phyloP scores from a whole-genome alignment of 225 moss, liverwort and hornwort species.

The Pleurozium schreberi region DNA sequence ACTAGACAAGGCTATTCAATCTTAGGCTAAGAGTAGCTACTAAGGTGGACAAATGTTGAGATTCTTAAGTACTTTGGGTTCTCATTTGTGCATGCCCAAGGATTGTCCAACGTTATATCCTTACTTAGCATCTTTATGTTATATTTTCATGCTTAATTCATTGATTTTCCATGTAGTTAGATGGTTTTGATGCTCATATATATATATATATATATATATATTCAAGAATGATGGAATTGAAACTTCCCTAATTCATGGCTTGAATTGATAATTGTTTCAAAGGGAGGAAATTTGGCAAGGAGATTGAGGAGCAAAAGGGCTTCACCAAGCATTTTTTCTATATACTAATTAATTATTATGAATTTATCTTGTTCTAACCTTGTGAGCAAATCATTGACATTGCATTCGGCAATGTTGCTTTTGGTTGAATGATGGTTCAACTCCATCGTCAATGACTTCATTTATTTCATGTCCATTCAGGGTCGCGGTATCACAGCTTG shows the following conservation, averaged over 20 bases:
- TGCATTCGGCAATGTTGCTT: background rate
- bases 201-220: background rate
- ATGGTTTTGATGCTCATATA: background rate
- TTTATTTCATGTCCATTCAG: background rate
- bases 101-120: background rate
- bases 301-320: rapidly evolving
- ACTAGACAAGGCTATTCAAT: background rate
- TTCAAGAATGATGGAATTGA: background rate
- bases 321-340: background rate
- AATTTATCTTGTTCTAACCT: background rate
- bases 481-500: background rate
- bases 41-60: background rate
- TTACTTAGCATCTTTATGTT: no score
- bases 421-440: background rate
- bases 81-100: background rate
- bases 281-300: background rate
- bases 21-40: background rate
- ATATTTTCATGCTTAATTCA: background rate
- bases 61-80: background rate
- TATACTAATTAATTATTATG: background rate
- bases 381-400: background rate
- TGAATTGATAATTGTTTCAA: background rate
- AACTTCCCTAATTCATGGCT: background rate
- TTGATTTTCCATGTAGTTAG: background rate
- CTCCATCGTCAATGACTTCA: background rate